These are phyloP conservation scores for Ogataea pini DNA, from an alignment of 805 yeast genomes.

Conservation along the genomic window DNA sequence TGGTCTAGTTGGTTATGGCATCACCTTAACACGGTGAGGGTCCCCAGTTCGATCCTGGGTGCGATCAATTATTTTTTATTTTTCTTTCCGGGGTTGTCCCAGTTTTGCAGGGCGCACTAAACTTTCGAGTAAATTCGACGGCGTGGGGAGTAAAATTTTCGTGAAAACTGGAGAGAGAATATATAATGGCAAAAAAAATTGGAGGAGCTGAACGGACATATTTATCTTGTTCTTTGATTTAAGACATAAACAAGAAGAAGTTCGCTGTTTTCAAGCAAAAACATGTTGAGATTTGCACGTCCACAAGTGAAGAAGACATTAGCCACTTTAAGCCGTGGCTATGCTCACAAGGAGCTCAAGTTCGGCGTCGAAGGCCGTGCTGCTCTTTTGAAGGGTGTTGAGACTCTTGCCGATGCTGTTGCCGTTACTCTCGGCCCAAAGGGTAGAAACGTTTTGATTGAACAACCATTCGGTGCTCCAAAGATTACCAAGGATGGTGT, in stretches of 20 bases:
- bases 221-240: slow-evolving; percentile 4
- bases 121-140: slow-evolving; percentile 14
- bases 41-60: slow-evolving; percentile 99
- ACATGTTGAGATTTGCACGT: slow-evolving; percentile 52
- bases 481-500: slow-evolving; percentile 99
- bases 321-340: slow-evolving; percentile 46
- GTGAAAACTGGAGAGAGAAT: slow-evolving; percentile 5
- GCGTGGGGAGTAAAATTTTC: slow-evolving; percentile 10
- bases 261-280: neutral
- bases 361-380: slow-evolving; percentile 98
- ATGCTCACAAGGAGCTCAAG: slow-evolving; percentile 87
- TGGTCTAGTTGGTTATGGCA: slow-evolving; percentile 99
- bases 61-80: slow-evolving; percentile 60
- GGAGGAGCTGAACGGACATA: neutral
- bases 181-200: slow-evolving; percentile 5
- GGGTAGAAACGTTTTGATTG: slow-evolving; percentile 95
- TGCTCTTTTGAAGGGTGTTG: slow-evolving; percentile 89
- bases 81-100: neutral
- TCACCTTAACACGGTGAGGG: slow-evolving; percentile 99
- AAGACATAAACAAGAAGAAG: neutral
- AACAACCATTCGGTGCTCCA: slow-evolving; percentile 95
- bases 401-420: slow-evolving; percentile 92
- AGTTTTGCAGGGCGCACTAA: slow-evolving; percentile 6
- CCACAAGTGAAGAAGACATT: slow-evolving; percentile 43
- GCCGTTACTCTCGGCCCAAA: slow-evolving; percentile 96